phyloP scores from a whole-genome alignment of 768 basidiomycete species.

The Kwoniella bestiolae region DNA sequence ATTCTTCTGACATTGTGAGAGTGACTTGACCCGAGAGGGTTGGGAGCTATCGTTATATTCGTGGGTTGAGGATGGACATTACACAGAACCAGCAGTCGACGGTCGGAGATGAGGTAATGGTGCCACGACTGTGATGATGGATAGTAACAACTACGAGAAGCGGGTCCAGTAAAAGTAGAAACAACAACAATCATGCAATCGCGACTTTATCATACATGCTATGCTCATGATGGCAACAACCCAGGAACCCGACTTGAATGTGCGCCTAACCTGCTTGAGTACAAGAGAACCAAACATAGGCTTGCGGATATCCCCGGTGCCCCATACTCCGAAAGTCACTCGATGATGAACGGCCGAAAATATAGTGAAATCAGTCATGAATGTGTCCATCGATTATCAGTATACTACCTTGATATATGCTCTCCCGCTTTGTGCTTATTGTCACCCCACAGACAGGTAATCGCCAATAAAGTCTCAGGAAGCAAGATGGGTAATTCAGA shows the following conservation, averaged over 20 bases:
- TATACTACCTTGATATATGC: too few relatives aligned
- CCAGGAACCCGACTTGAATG: neutral
- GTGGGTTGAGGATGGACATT: neutral
- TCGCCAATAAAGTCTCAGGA: too few relatives aligned
- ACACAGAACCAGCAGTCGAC: neutral
- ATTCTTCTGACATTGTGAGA: neutral
- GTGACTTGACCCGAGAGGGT: neutral
- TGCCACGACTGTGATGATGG: neutral
- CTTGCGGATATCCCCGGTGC: neutral
- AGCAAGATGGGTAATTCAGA: neutral
- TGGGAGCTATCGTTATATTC: neutral
- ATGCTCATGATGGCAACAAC: too few relatives aligned
- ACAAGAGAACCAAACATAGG: neutral
- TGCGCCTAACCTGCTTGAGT: neutral
- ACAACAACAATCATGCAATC: neutral
- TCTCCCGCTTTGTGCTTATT: too few relatives aligned
- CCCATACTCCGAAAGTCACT: slow-evolving; percentile 1
- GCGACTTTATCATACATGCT: neutral
- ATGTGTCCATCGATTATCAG: neutral
- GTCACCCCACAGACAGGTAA: too few relatives aligned
- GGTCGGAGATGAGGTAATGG: neutral
- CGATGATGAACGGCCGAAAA: slow-evolving; percentile 13
- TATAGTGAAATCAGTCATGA: slow-evolving; percentile 7
- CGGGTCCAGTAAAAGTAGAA: neutral
- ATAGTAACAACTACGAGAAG: neutral